A percentile compares a stretch with the other conserved stretches of the same genome.
phyloP scores from a whole-genome alignment of 73 alveolate species.

The Paraurostyla sp. region DNA sequence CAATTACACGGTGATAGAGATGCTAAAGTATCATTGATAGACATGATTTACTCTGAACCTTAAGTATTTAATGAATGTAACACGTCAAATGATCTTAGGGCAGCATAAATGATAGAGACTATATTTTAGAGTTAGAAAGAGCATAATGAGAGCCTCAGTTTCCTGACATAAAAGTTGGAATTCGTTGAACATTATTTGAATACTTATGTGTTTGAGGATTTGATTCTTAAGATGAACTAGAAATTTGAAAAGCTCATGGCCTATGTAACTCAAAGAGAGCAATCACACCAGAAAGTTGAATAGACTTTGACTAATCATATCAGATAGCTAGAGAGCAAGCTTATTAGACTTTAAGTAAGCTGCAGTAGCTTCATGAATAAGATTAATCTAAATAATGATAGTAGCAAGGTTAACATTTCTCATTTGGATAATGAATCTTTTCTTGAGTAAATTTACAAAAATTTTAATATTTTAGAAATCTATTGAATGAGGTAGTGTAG shows the following conservation, averaged over 20 bases:
- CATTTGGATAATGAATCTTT: neutral
- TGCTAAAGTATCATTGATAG: neutral
- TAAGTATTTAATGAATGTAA: neutral
- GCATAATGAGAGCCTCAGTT: neutral
- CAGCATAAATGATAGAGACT: neutral
- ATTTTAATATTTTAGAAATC: neutral
- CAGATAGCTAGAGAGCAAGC: neutral
- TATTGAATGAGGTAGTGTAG: neutral
- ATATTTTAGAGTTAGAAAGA: neutral
- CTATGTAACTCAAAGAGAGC: neutral
- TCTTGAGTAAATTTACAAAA: neutral
- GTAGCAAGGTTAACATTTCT: neutral
- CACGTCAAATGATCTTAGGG: neutral
- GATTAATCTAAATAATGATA: neutral
- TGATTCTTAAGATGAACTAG: slow-evolving; percentile 1
- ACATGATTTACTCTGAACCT: neutral
- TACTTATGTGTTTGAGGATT: slow-evolving; percentile 16
- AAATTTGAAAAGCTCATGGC: slow-evolving; percentile 6
- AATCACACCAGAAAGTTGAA: neutral
- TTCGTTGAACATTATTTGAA: slow-evolving; percentile 10
- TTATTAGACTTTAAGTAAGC: neutral
- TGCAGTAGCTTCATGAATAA: neutral
- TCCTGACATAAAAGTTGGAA: neutral
- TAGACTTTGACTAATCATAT: neutral
- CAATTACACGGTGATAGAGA: neutral